phyloP scores from a whole-genome alignment of 208 protist genomes.

The Trypanosoma platydactyli region DNA sequence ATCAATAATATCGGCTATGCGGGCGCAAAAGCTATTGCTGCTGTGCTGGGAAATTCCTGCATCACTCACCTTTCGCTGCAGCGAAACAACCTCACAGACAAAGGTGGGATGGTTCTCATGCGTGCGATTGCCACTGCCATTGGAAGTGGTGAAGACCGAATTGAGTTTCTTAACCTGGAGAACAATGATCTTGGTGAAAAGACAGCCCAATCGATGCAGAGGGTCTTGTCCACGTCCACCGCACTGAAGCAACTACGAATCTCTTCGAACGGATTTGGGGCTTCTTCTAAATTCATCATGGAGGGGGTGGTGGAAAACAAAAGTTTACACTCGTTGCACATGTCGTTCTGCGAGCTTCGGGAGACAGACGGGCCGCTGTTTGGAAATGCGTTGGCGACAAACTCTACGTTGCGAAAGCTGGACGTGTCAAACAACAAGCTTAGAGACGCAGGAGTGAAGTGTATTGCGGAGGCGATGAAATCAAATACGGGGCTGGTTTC shows the following conservation, averaged over 20 bases:
- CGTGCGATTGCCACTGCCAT: conserved; percentile 56
- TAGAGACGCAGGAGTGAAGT: conserved; percentile 70
- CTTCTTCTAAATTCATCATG: conserved; percentile 54
- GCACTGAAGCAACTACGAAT: conserved; percentile 54
- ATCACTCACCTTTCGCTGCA: conserved; percentile 65
- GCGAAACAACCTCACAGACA: conserved; percentile 77
- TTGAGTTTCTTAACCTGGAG: conserved; percentile 71
- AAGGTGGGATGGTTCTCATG: conserved; percentile 63
- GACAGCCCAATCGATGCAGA: conserved; percentile 50
- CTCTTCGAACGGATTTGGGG: conserved; percentile 57
- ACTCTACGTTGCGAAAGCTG: conserved; percentile 54
- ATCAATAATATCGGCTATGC: conserved; percentile 87
- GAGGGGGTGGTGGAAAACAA: conserved; percentile 75
- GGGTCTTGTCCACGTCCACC: conserved; percentile 44
- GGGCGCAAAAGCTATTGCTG: conserved; percentile 55
- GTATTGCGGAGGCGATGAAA: conserved; percentile 69
- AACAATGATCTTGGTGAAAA: conserved; percentile 64
- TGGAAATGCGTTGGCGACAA: conserved; percentile 47
- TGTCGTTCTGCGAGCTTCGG: conserved; percentile 61
- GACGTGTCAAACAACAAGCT: conserved; percentile 87
- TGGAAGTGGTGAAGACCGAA: conserved; percentile 48
- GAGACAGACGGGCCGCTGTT: conserved; percentile 58
- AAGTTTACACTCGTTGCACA: conserved; percentile 39
- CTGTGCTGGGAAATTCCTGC: conserved; percentile 51
- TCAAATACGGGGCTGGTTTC: conserved; percentile 62